These are phyloP conservation scores for Backusella morwellensis DNA, from an alignment of 192 early-diverging fungal genomes.

Conservation along the genomic window DNA sequence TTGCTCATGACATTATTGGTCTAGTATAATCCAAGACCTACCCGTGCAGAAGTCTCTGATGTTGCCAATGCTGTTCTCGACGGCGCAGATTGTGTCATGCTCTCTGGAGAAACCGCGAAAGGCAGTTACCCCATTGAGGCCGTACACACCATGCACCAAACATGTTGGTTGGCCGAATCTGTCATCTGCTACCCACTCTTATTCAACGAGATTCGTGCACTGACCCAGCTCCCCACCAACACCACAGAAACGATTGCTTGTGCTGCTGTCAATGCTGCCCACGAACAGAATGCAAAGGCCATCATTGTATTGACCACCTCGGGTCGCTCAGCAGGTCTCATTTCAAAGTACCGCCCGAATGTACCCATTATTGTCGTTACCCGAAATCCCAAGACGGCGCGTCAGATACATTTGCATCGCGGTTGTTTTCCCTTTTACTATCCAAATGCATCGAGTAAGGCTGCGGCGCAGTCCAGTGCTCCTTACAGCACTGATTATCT, in stretches of 20 bases:
- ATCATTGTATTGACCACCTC: constrained; percentile 87
- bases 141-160: constrained; percentile 68
- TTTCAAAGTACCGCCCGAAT: constrained; percentile 89
- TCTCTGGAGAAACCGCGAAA: constrained; percentile 94
- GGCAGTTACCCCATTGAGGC: constrained; percentile 82
- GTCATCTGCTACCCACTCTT: constrained; percentile 87
- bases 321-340: constrained; percentile 76
- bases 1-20: not conserved
- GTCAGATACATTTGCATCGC: constrained; percentile 69
- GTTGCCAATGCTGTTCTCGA: constrained; percentile 95
- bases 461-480: constrained; percentile 27
- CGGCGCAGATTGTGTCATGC: constrained; percentile 94
- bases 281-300: constrained; percentile 75
- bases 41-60: constrained; percentile 93
- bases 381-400: constrained; percentile 57
- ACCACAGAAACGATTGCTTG: constrained; percentile 88
- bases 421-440: constrained; percentile 74
- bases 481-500: constrained; percentile 5
- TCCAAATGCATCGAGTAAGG: not conserved
- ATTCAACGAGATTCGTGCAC: constrained; percentile 78
- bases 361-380: constrained; percentile 89
- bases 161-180: constrained; percentile 80
- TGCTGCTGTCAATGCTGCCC: constrained; percentile 75
- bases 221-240: constrained; percentile 64
- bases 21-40: constrained; percentile 83